Conservation (phyloP, 768 basidiomycete genomes). For the Suillus cothurnatus region DNA sequence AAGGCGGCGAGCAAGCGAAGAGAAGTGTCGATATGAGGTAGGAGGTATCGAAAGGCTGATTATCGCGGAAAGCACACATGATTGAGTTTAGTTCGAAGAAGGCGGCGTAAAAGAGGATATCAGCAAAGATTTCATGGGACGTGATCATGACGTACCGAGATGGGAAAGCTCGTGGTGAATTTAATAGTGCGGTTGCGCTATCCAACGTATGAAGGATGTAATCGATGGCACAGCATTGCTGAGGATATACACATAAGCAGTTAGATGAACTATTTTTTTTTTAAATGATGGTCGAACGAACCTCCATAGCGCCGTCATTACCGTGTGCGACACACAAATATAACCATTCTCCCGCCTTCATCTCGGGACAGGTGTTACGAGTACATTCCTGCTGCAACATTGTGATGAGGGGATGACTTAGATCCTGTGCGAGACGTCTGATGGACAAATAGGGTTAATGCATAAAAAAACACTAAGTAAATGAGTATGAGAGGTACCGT, state of each 20-base stretch:
- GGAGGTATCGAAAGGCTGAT: slow-evolving; percentile 77
- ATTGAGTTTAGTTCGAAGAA: slow-evolving; percentile 12
- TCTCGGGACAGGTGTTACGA: slow-evolving; percentile 85
- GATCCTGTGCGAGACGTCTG: slow-evolving; percentile 86
- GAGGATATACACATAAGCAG: slow-evolving; percentile 11
- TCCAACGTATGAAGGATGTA: slow-evolving; percentile 94
- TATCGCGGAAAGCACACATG: neutral
- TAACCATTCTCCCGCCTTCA: slow-evolving; percentile 99
- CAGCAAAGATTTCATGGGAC: slow-evolving; percentile 12
- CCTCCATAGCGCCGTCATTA: slow-evolving; percentile 86
- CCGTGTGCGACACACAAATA: slow-evolving; percentile 96
- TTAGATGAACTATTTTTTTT: neutral
- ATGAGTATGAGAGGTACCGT: slow-evolving; percentile 37
- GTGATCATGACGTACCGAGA: slow-evolving; percentile 60
- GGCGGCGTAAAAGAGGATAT: slow-evolving; percentile 21
- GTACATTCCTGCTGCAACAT: slow-evolving; percentile 88
- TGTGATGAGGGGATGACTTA: slow-evolving; percentile 83
- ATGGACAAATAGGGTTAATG: slow-evolving; percentile 7
- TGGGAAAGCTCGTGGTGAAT: slow-evolving; percentile 89
- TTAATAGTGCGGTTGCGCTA: slow-evolving; percentile 88
- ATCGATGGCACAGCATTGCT: slow-evolving; percentile 98
- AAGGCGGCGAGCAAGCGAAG: slow-evolving; percentile 85
- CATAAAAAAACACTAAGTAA: neutral
- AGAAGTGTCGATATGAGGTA: slow-evolving; percentile 85
- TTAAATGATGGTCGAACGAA: slow-evolving; percentile 32